Evolutionary conservation across 75 land plant genomes (phyloP), one percentile per base, ranked within the genome.

Genomic region (Pinus albicaulis): DNA sequence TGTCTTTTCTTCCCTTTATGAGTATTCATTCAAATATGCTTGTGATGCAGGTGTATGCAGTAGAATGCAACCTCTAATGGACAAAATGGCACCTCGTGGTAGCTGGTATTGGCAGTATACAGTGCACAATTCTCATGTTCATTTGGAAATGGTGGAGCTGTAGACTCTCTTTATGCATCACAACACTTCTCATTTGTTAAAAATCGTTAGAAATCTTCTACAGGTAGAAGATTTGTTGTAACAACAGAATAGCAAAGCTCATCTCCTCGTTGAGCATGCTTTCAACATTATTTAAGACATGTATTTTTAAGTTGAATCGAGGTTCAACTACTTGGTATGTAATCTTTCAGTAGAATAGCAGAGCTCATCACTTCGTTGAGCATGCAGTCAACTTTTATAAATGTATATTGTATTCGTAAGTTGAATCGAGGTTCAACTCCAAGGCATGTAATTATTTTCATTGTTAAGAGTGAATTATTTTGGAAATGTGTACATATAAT

Each of bases 101-200:
- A 88, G 87, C 74, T 90, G 92, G 92, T 83, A 75, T 63, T 90
- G 92, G 92, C 78, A 80, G 5, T 90, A 90, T 74, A 78, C 73
- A 19, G 61, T 81, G 62, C 25, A 77, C 1, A 85, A 81, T 59
- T 20, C 77, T 16, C 84, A 83, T 56, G 72, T 87, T 55, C 26
- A 77, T 28, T 48, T 88, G 81, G 80, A 87, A 79, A 76, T 82
- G 83, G 74, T 82, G 19, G 87, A 89, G 58, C 66, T 72, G 64
- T 82, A 73, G 63, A 56, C n/a, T n/a, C 34, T 22, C 2, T 6
- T 7, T 44, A 44, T 44, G 7, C 48, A 44, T 44, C 48, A 44
- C 7, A 44, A 44, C 7, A 7, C 6, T 44, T 44, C 48, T 64
- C 69, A 31, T 64, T 4, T 34, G 26, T 64, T 64, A 17, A 31